Evolutionary conservation across 139 green algal genomes (phyloP).

Genomic region (Monoraphidium neglectum): DNA sequence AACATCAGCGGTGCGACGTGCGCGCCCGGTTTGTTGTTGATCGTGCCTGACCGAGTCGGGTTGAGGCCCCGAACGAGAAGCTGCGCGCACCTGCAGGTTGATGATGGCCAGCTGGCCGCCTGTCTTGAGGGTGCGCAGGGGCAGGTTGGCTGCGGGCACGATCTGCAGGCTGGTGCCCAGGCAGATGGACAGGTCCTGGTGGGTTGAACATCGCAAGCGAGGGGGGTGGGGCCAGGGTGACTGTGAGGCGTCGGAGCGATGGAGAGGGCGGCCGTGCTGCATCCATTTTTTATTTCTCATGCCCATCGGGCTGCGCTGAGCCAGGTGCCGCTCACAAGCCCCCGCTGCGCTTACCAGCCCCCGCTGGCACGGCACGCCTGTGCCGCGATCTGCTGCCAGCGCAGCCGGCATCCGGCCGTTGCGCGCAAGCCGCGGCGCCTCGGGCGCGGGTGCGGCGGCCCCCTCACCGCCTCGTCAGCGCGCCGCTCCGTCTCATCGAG

Average conservation of each 20-base stretch:
- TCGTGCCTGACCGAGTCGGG: background rate
- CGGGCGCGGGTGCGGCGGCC: too few species aligned
- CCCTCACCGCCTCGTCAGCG: constrained; percentile 55
- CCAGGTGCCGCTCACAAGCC: too few species aligned
- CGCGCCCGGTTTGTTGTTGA: background rate
- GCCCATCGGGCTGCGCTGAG: too few species aligned
- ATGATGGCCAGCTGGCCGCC: constrained; percentile 86
- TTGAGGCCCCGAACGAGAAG: background rate
- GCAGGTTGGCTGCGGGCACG: constrained; percentile 82
- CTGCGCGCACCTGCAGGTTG: constrained; percentile 88
- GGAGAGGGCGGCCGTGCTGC: too few species aligned
- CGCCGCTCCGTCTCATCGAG: constrained; percentile 65
- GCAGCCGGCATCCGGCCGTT: too few species aligned
- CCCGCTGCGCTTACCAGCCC: too few species aligned
- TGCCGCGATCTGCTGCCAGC: background rate
- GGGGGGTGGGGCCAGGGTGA: too few species aligned
- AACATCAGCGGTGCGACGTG: background rate
- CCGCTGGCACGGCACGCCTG: background rate
- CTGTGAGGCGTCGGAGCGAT: too few species aligned
- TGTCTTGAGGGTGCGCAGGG: constrained; percentile 42
- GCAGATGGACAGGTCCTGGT: constrained; percentile 74
- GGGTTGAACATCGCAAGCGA: too few species aligned
- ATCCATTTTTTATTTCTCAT: too few species aligned
- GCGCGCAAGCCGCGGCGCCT: too few species aligned
- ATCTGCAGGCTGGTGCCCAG: constrained; percentile 94